Conservation (phyloP, 2,329 filamentous ascomycete species). For the Cordyceps cateniannulata region DNA sequence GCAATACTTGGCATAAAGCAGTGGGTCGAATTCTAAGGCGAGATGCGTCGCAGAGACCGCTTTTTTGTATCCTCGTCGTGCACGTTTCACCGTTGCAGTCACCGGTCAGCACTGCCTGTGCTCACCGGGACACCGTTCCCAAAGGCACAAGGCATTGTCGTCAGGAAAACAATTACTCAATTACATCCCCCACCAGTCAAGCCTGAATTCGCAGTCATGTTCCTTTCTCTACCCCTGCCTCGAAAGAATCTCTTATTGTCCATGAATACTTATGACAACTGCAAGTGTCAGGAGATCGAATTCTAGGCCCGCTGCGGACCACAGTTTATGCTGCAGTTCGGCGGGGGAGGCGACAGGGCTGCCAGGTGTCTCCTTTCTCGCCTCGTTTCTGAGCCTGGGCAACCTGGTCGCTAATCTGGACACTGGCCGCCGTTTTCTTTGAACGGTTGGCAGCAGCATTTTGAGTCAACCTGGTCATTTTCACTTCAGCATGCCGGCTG, state of each 20-base stretch:
- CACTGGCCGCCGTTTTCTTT: background rate
- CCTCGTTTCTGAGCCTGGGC: background rate
- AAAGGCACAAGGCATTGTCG: background rate
- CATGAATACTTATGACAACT: background rate
- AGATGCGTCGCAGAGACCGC: background rate
- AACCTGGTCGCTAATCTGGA: background rate
- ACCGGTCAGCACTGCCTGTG: background rate
- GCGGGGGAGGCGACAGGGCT: background rate
- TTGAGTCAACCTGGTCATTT: background rate
- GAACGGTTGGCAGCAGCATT: background rate
- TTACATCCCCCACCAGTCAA: background rate
- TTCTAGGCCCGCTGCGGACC: conserved; percentile 1
- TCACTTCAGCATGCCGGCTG: background rate
- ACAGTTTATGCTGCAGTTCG: background rate
- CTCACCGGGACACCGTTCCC: background rate
- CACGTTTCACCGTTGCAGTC: background rate
- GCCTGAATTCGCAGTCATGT: background rate
- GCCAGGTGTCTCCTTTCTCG: background rate
- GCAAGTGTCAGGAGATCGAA: conserved; percentile 1
- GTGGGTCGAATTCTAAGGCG: background rate
- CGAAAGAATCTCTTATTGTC: background rate
- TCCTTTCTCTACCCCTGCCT: background rate
- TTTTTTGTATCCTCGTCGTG: background rate
- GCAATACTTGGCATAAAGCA: background rate
- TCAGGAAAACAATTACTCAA: background rate